A percentile compares a stretch with the other conserved stretches of the same genome.
Conservation (phyloP, 2,329 filamentous ascomycete genomes). For the Diaporthe ampelina region DNA sequence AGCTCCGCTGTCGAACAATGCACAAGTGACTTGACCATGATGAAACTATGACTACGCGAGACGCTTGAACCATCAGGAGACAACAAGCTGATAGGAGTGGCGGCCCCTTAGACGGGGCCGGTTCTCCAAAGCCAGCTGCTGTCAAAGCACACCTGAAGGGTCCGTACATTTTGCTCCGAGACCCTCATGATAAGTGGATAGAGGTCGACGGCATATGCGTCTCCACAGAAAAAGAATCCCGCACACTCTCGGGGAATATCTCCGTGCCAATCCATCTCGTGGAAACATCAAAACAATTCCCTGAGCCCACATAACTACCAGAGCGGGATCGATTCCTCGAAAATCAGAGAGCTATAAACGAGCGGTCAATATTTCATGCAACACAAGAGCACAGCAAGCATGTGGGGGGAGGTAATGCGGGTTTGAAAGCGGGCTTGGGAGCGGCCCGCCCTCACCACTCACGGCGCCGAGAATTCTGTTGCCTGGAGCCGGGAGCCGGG, state of each 20-base stretch:
- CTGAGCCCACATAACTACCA: neutral
- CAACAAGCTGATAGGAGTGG: neutral
- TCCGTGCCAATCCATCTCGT: neutral
- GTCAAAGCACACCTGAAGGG: neutral
- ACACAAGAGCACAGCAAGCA: constrained; percentile 1
- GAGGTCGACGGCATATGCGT: neutral
- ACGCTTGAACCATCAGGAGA: neutral
- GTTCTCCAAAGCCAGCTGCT: neutral
- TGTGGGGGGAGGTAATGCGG: constrained; percentile 15
- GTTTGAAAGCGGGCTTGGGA: neutral
- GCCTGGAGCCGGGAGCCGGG: constrained; percentile 32
- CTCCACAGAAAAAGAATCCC: neutral
- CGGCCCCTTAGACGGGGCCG: neutral
- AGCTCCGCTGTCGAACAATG: neutral
- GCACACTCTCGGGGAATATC: neutral
- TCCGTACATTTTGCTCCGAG: neutral
- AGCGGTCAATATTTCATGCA: constrained; percentile 5
- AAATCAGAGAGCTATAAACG: neutral
- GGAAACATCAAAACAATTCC: neutral
- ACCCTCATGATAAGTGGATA: neutral
- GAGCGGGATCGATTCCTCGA: neutral
- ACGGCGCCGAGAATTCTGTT: constrained; percentile 35
- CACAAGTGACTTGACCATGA: neutral
- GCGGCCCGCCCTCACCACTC: constrained; percentile 7
- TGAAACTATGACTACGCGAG: neutral